These are phyloP conservation scores for Serendipita vermifera DNA, from an alignment of 768 basidiomycete species.

Conservation along the genomic window DNA sequence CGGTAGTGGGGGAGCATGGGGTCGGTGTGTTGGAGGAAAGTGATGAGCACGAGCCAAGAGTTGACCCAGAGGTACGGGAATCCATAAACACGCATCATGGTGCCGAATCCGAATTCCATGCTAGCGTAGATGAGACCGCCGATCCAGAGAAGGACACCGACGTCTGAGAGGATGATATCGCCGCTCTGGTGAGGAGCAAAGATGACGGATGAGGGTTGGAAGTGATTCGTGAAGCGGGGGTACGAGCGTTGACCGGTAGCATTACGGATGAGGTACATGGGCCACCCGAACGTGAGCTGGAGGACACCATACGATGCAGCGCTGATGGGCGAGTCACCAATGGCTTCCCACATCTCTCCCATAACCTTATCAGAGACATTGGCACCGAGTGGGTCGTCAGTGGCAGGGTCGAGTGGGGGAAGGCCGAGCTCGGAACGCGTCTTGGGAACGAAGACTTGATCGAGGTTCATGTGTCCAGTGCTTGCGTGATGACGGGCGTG, in stretches of 20 bases:
- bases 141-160: conserved; percentile 70
- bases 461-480: conserved; percentile 46
- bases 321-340: conserved; percentile 24
- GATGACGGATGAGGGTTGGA: conserved; percentile 51
- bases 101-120: conserved; percentile 48
- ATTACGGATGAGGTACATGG: conserved; percentile 25
- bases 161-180: conserved; percentile 69
- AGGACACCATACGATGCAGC: conserved; percentile 14
- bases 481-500: conserved; percentile 65
- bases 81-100: conserved; percentile 67
- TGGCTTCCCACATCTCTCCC: conserved; percentile 18
- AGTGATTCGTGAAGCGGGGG: conserved; percentile 20
- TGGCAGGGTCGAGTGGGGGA: conserved; percentile 10
- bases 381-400: conserved; percentile 5
- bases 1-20: conserved; percentile 91
- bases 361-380: conserved; percentile 8
- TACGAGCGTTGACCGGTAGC: conserved; percentile 25
- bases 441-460: conserved; percentile 61
- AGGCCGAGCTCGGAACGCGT: conserved; percentile 25
- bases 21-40: conserved; percentile 99
- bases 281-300: conserved; percentile 22
- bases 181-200: conserved; percentile 65
- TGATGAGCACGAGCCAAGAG: conserved; percentile 94
- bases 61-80: conserved; percentile 89
- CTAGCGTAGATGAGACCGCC: conserved; percentile 42